These are phyloP conservation scores for Curvularia verruculosa DNA, from an alignment of 2,329 filamentous ascomycete genomes.

Conservation along the genomic window DNA sequence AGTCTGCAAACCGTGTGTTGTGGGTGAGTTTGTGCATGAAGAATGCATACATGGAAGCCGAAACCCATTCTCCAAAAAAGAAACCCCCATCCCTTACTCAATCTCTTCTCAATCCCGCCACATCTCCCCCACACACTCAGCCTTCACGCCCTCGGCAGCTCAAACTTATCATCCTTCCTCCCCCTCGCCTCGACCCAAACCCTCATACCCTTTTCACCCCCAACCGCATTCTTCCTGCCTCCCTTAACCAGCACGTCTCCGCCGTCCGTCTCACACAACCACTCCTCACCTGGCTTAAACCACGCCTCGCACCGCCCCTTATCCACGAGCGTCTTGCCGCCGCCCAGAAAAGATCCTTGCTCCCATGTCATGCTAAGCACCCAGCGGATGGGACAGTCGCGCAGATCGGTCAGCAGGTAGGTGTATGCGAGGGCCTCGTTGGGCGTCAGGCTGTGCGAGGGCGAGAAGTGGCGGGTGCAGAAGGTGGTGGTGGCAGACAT, in stretches of 20 bases:
- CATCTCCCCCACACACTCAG: too few relatives aligned
- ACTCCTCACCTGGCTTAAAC: background rate
- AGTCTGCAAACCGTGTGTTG: too few relatives aligned
- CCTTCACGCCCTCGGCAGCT: too few relatives aligned
- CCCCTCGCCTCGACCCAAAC: conserved; percentile 6
- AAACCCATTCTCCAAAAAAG: too few relatives aligned
- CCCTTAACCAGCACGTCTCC: background rate
- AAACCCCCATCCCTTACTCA: too few relatives aligned
- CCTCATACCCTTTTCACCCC: background rate
- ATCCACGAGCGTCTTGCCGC: background rate
- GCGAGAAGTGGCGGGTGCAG: conserved; percentile 6
- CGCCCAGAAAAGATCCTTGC: background rate
- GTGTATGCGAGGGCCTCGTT: background rate
- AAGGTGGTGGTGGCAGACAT: background rate
- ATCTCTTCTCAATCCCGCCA: too few relatives aligned
- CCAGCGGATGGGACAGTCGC: background rate
- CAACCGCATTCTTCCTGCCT: background rate
- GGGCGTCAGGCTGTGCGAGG: background rate
- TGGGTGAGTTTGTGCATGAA: too few relatives aligned
- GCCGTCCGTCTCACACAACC: too few relatives aligned
- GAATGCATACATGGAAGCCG: too few relatives aligned
- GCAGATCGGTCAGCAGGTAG: background rate
- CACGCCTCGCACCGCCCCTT: background rate
- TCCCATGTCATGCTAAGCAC: background rate
- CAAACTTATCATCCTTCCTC: too few relatives aligned